Conservation (phyloP, 345 rosid genomes). For the Camelina neglecta region DNA sequence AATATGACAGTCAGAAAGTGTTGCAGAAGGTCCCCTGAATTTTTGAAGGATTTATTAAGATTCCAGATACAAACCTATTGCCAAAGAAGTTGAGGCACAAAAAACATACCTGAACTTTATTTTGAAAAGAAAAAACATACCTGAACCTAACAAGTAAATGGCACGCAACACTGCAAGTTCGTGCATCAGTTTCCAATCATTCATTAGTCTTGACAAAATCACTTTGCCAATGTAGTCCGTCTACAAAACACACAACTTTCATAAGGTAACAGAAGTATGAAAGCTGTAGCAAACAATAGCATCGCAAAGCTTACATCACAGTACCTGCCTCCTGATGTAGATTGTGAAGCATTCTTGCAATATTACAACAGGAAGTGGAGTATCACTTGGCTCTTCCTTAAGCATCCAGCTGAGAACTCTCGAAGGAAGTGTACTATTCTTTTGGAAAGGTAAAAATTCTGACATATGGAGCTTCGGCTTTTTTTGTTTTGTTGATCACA, state of each 20-base stretch:
- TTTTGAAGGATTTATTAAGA: conserved; percentile 19
- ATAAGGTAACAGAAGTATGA: conserved; percentile 23
- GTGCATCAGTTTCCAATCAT: conserved; percentile 94
- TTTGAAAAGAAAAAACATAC: conserved; percentile 40
- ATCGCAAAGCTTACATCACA: conserved; percentile 32
- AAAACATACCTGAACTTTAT: conserved; percentile 64
- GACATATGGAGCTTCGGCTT: conserved; percentile 75
- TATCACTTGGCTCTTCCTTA: conserved; percentile 58
- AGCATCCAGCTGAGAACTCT: conserved; percentile 77
- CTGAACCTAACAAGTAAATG: conserved; percentile 97
- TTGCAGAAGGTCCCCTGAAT: conserved; percentile 92
- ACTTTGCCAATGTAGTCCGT: conserved; percentile 79
- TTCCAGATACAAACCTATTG: conserved; percentile 23
- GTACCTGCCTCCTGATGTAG: conserved; percentile 84
- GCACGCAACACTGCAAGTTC: conserved; percentile 97
- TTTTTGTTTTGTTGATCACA: conserved; percentile 35
- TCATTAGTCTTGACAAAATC: conserved; percentile 83
- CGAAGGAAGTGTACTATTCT: conserved; percentile 86
- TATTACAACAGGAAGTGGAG: conserved; percentile 79
- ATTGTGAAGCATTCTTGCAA: conserved; percentile 82
- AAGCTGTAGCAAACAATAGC: conserved; percentile 25
- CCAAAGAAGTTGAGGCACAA: conserved; percentile 31
- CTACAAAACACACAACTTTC: conserved; percentile 50
- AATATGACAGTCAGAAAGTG: conserved; percentile 85
- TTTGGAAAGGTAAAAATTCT: conserved; percentile 81